Evolutionary conservation across 495 filamentous ascomycete species (phyloP), one percentile per base, ranked within the genome.

Genomic region (Aspergillus ostianus): DNA sequence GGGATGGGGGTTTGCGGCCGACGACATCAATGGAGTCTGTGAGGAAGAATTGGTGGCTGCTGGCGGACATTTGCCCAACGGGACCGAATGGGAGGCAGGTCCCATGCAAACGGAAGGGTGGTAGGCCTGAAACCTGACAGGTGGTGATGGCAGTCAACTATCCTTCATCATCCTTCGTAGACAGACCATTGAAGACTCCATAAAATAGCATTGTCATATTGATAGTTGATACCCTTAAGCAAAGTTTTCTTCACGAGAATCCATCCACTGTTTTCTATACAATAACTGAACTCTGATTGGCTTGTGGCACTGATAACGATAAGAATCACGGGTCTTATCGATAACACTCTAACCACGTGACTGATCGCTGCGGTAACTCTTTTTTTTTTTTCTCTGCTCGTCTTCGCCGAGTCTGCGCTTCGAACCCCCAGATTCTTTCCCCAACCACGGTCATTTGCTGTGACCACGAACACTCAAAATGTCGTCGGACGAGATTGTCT

Each of bases 401-500:
- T 41, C 55, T 27, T 49, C 47, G 48, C 51, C 59, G 67, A 68
- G 67, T 53, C 66, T 63, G 54, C 58, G 58, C 47, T 58, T 55
- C 53, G 44, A 56, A 26, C 23, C 53, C 53, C 51, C 59, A 60
- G 53, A 61, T 53, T 51, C 56, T 45, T 48, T 36, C 62, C 53
- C 36, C 60, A 68, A 70, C 70, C 60, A 60, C 59, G 60, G 67
- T 68, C n/a, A 20, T 51, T 47, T 46, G 26, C n/a, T 10, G 50
- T 47, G 58, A 53, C 49, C 54, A 10, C 21, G 4, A 55, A 21
- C 19, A 32, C 1, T 59, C 60, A 73, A 63, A 18, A 90, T 87
- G 82, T 85, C 89, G 65, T 96, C 91, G 49, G 94, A 98, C 82
- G 94, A 98, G 74, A 95, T 98, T 64, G 91, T 98, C 66, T 98